Percentiles rank a stretch among this genome's conserved stretches.
These are phyloP conservation scores for Fusarium sp. DNA, from an alignment of 2,329 filamentous ascomycete species.

Conservation along the genomic window DNA sequence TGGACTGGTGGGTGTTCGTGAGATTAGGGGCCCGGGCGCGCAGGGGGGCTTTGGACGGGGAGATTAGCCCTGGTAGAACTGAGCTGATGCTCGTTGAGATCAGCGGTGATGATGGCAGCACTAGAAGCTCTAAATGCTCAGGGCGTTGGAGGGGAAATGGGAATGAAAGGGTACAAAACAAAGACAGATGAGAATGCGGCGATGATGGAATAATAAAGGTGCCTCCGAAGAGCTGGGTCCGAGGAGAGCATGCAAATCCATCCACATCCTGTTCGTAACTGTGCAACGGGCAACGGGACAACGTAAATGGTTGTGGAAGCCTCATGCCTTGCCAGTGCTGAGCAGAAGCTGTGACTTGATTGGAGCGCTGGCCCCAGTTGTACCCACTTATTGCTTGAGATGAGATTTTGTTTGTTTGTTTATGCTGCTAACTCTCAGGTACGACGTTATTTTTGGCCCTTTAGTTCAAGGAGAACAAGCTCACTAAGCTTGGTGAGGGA, in stretches of 20 bases:
- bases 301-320: constrained; percentile 35
- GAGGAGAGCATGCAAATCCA: constrained; percentile 7
- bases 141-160: not conserved
- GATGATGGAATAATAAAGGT: constrained; percentile 39
- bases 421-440: constrained; percentile 40
- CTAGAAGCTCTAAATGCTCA: constrained; percentile 2
- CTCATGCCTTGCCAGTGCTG: constrained; percentile 20
- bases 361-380: constrained; percentile 4
- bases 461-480: constrained; percentile 34
- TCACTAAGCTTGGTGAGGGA: constrained; percentile 32
- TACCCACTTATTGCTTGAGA: constrained; percentile 34
- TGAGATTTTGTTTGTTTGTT: constrained; percentile 51
- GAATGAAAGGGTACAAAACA: constrained; percentile 4
- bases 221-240: constrained; percentile 25
- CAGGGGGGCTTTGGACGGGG: constrained; percentile 38
- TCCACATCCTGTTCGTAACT: constrained; percentile 32
- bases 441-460: constrained; percentile 39
- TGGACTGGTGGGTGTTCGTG: constrained; percentile 30
- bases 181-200: constrained; percentile 17
- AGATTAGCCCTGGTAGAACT: constrained; percentile 38
- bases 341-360: constrained; percentile 34
- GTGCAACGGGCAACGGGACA: constrained; percentile 44
- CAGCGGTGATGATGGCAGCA: constrained; percentile 1
- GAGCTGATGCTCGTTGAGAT: constrained; percentile 29
- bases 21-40: constrained; percentile 43